Base-by-base conservation (phyloP, 179 eudicot genomes). In the Beta corolliflora region DNA sequence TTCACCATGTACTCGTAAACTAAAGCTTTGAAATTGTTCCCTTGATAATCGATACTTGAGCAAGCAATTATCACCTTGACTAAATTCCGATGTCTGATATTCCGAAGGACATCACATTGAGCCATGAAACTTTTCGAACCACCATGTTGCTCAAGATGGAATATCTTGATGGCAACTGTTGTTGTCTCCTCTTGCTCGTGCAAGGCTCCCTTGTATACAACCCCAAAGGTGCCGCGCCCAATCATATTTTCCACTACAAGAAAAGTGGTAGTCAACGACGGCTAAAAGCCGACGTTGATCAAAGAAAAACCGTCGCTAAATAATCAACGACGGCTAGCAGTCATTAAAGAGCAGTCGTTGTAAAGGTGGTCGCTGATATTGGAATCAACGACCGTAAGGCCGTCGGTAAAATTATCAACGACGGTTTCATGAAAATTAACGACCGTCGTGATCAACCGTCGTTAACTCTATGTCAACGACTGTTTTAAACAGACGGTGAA, bases 1-100 rank as follows among this genome's bases (percentile, higher is more conserved):
- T 75, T 85, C 2, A 14, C n/a, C 81, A 85, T 79, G 71, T 56
- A 77, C 73, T 83, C 83, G 61, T 75, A 83, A 7, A 83, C 73
- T 31, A 83, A 36, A 45, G 86, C 86, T 54, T 79, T 79, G 41
- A 83, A 83, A 6, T 83, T 79, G 8, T 48, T 79, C 3, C 79
- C 79, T 64, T 64, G 68, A 64, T 64, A 64, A 12, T 64, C 68
- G 1, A 25, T 31, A 64, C 68, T 64, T 64, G 68, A 64, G 0
- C 68, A 64, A 23, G 68, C 68, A 8, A 41, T 23, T 12, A 64
- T 11, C 7, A 64, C 68, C 18, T 64, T 64, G 16, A 64, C 7
- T 0, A 64, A 9, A 25, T 64, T 64, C 0, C 68, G 68, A 16
- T 68, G 52, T 0, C 68, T 67, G 25, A 66, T 66, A 13, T n/a